Percentiles rank a stretch among this genome's conserved stretches.
Conservation (phyloP, 1,284 basidiomycete genomes). For the Ustilago vetiveriae region DNA sequence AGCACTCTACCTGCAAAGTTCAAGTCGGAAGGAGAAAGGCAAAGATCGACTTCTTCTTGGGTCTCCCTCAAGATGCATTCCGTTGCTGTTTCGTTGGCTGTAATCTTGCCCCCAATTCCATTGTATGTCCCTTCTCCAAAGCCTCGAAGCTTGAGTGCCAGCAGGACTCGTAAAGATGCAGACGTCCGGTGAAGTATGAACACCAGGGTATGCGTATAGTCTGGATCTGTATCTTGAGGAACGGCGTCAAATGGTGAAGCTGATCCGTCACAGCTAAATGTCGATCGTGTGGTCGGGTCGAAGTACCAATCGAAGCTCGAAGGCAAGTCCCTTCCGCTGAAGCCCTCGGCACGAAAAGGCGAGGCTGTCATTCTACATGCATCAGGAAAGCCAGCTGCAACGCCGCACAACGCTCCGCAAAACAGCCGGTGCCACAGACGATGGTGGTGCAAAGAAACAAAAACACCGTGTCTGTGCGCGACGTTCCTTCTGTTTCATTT, state of each 20-base stretch:
- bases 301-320: not conserved
- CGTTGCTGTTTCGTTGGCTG: not conserved
- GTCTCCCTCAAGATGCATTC: slow-evolving; percentile 18
- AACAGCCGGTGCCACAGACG: too few species aligned
- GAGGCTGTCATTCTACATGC: too few species aligned
- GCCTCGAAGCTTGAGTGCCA: slow-evolving; percentile 15
- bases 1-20: not conserved
- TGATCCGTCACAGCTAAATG: not conserved
- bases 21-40: not conserved
- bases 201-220: slow-evolving; percentile 27
- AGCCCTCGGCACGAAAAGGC: too few species aligned
- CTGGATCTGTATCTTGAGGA: not conserved
- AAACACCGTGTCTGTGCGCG: too few species aligned
- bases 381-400: too few species aligned
- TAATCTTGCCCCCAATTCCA: slow-evolving; percentile 28
- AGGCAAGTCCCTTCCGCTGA: too few species aligned
- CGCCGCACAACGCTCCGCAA: too few species aligned
- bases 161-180: not conserved
- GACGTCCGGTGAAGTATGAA: slow-evolving; percentile 4
- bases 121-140: slow-evolving; percentile 19
- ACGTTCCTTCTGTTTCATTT: too few species aligned
- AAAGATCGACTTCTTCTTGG: slow-evolving; percentile 8
- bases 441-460: too few species aligned
- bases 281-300: not conserved
- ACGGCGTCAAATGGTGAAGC: not conserved